phyloP scores from a whole-genome alignment of 495 filamentous ascomycete species.

The Bathelium albidoporum region DNA sequence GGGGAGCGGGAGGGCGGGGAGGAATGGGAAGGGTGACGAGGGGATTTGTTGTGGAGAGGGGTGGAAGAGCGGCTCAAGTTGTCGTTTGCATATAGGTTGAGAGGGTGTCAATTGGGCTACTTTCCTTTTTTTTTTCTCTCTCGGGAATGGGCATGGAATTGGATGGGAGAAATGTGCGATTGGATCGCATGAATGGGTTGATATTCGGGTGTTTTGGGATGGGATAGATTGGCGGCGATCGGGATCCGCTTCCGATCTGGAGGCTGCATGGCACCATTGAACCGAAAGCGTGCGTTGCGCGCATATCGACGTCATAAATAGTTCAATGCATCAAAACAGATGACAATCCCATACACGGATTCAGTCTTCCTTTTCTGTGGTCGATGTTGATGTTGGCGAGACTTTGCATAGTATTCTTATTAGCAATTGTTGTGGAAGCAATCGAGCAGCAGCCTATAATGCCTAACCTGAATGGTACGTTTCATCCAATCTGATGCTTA shows the following conservation, averaged over 20 bases:
- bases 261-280: not conserved
- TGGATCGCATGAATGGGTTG: too few relatives aligned
- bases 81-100: not conserved
- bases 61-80: too few relatives aligned
- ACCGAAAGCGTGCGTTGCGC: not conserved
- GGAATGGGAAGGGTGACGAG: too few relatives aligned
- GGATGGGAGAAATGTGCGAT: too few relatives aligned
- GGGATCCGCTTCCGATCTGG: not conserved
- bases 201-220: too few relatives aligned
- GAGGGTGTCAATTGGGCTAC: too few relatives aligned
- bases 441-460: slow-evolving; percentile 1
- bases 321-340: not conserved
- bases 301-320: slow-evolving; percentile 4
- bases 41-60: too few relatives aligned
- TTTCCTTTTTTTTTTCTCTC: too few relatives aligned
- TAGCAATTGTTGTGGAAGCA: not conserved
- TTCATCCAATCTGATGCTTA: not conserved
- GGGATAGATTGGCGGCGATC: not conserved
- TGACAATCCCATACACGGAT: not conserved
- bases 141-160: too few relatives aligned
- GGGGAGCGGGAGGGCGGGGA: not conserved
- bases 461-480: not conserved
- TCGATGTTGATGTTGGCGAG: not conserved
- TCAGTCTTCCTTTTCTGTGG: not conserved
- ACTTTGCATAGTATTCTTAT: not conserved